These are phyloP conservation scores for Dioszegia crocea DNA, from an alignment of 768 basidiomycete species.

Conservation along the genomic window DNA sequence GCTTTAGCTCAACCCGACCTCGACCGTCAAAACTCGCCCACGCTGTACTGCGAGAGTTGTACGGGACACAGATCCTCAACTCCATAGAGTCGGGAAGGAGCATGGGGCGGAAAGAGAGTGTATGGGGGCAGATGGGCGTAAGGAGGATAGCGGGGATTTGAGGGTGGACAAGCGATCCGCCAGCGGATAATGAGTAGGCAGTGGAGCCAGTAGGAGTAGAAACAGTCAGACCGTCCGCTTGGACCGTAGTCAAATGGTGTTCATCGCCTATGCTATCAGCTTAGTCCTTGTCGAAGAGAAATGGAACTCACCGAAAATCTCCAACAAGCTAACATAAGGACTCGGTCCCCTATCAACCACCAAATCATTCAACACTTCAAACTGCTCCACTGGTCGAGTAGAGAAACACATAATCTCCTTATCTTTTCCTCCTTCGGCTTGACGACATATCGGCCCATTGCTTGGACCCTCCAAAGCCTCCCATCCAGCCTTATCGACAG, in stretches of 20 bases:
- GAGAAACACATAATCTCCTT: conserved; percentile 98
- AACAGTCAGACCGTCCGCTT: conserved; percentile 92
- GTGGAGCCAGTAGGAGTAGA: conserved; percentile 97
- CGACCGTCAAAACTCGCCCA: conserved; percentile 99
- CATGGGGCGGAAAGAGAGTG: conserved; percentile 97
- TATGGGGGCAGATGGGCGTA: conserved; percentile 97
- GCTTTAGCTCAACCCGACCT: conserved; percentile 90
- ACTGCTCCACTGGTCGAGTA: conserved; percentile 88
- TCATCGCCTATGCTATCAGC: conserved; percentile 69
- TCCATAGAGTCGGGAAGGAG: conserved; percentile 98
- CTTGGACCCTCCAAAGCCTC: conserved; percentile 75
- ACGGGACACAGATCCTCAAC: conserved; percentile 95
- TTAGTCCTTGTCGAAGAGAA: background rate
- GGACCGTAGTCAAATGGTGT: conserved; percentile 98
- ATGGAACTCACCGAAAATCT: conserved; percentile 79
- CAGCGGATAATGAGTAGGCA: conserved; percentile 97
- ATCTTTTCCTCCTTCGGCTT: conserved; percentile 58
- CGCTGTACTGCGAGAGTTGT: conserved; percentile 94
- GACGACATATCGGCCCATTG: conserved; percentile 3
- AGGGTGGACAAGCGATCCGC: conserved; percentile 94
- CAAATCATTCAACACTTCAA: conserved; percentile 94
- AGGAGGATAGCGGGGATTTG: conserved; percentile 95
- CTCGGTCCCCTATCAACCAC: conserved; percentile 98
- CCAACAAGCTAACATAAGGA: conserved; percentile 91
- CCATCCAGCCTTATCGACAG: conserved; percentile 86